phyloP scores from a whole-genome alignment of 2,329 filamentous ascomycete genomes.

The Hypoxylon sp. region DNA sequence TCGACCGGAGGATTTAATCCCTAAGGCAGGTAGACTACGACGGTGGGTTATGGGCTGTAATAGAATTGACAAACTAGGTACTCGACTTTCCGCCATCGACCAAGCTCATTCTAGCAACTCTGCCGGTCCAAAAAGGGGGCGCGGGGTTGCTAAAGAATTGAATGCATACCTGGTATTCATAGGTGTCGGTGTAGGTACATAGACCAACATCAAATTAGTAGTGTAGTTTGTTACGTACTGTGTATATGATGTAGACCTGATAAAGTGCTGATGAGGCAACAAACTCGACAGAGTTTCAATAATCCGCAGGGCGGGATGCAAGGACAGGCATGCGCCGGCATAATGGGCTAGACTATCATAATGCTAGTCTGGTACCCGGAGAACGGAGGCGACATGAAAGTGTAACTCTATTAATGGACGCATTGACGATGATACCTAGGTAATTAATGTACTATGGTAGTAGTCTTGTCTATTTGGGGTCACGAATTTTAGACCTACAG shows the following conservation, averaged over 20 bases:
- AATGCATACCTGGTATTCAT: conserved; percentile 1
- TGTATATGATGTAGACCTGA: conserved; percentile 26
- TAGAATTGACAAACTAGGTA: conserved; percentile 32
- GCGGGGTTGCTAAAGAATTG: conserved; percentile 21
- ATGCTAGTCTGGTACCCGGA: conserved; percentile 42
- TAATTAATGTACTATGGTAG: conserved; percentile 43
- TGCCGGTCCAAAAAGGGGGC: conserved; percentile 24
- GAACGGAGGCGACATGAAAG: conserved; percentile 44
- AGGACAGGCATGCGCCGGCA: conserved; percentile 42
- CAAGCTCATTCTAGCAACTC: conserved; percentile 14
- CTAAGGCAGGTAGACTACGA: conserved; percentile 28
- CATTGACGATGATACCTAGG: conserved; percentile 46
- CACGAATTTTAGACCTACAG: conserved; percentile 37
- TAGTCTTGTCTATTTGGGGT: conserved; percentile 29
- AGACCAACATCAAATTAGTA: not conserved
- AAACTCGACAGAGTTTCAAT: conserved; percentile 28
- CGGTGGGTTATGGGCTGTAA: conserved; percentile 22
- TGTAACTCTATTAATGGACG: conserved; percentile 42
- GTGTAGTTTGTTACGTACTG: not conserved
- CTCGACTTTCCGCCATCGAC: conserved; percentile 31
- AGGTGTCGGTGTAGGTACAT: conserved; percentile 3
- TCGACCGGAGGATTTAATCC: conserved; percentile 45
- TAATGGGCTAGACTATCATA: conserved; percentile 45
- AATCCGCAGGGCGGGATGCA: conserved; percentile 33
- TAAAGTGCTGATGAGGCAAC: conserved; percentile 36